Evolutionary conservation across 2,329 filamentous ascomycete genomes (phyloP), one percentile per base, ranked within the genome.

Genomic region (Exserohilum rostratum): DNA sequence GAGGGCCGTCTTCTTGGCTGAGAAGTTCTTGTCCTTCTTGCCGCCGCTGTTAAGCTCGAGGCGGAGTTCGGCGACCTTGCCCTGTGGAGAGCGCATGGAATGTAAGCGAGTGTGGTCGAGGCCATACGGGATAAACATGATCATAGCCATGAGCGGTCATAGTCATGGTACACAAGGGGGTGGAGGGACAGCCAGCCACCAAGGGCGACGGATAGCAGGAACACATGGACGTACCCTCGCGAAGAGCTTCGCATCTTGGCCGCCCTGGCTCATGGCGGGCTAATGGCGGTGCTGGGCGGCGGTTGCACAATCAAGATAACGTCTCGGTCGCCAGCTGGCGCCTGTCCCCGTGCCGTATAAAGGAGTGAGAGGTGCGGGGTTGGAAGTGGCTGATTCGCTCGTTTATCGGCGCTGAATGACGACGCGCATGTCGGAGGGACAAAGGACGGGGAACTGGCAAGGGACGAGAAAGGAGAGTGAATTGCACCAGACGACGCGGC

Each of bases 231-330:
- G 70, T 88, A 99, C 95, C 83, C 95, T 88, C 78, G 95, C 93
- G 83, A 99, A 99, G 81, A 99, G 88, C 86, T 97, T 98, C 81
- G 95, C 96, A 87, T 98, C 95, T 79, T 95, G 92, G 80, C 90
- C 91, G 77, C 87, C 78, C 60, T 84, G 80, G 76, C 82, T 85
- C 85, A 87, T 88, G 66, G 65, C 79, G 71, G 67, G 64, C 66
- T 68, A 58, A 55, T 61, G 64, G 57, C 66, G 68, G 64, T 66
- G 64, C 63, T 65, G 67, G 17, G 66, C 64, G 66, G 11, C 66
- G 46, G 68, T 64, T 46, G 53, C 58, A 63, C 64, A 52, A 54
- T 62, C 53, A 52, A 58, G 52, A 61, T 44, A 63, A 54, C 60
- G 61, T 62, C 61, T 60, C 64, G 64, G 9, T 25, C 62, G 57